A percentile compares a stretch with the other conserved stretches of the same genome.
Conservation (phyloP, 805 yeast genomes). For the Jamesozyma spencerorum region DNA sequence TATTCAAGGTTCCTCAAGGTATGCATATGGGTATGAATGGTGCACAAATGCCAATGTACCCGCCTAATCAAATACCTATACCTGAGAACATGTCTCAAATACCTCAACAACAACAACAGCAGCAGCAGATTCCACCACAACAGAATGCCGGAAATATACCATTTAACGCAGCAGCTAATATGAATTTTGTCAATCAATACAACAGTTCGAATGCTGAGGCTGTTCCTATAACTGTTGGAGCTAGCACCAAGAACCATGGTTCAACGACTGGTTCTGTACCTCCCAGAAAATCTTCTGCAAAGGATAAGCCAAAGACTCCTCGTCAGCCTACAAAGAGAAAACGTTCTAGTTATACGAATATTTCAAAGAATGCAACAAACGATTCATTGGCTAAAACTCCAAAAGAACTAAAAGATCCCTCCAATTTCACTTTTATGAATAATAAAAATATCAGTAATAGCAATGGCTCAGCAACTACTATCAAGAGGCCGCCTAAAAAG, state of each 20-base stretch:
- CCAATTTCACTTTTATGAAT: constrained; percentile 3
- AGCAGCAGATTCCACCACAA: neutral
- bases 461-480: neutral
- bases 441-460: constrained; percentile 1
- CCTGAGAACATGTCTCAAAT: neutral
- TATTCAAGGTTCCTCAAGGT: neutral
- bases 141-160: neutral
- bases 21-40: neutral
- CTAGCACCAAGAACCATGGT: neutral
- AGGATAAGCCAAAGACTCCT: neutral
- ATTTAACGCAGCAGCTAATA: neutral
- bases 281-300: neutral
- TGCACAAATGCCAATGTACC: neutral
- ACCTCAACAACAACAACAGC: neutral
- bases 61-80: neutral
- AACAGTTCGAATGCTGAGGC: neutral
- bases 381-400: neutral
- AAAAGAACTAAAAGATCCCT: constrained; percentile 1
- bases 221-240: neutral
- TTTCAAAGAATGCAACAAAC: neutral
- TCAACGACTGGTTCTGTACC: neutral
- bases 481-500: constrained; percentile 1
- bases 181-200: neutral
- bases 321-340: constrained; percentile 2
- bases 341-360: neutral